A percentile compares a stretch with the other conserved stretches of the same genome.
These are phyloP conservation scores for Xylaria sp. DNA, from an alignment of 2,329 filamentous ascomycete species.

Conservation along the genomic window DNA sequence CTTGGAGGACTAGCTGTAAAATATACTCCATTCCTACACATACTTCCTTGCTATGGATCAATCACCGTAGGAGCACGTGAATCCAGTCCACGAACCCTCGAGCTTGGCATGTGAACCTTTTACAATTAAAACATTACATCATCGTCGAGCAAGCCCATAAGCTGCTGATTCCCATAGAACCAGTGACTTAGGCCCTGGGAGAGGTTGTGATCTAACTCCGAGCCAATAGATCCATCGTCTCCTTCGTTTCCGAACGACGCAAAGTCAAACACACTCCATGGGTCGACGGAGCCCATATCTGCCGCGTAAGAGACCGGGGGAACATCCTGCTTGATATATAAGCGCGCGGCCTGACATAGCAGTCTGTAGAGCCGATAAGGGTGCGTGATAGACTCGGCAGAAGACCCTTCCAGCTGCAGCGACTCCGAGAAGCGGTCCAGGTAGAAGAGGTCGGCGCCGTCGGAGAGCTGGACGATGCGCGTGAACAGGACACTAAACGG, in stretches of 20 bases:
- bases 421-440: slow-evolving; percentile 51
- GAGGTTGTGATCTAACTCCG: neutral
- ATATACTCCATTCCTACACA: neutral
- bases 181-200: slow-evolving; percentile 40
- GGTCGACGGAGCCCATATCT: slow-evolving; percentile 4
- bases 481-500: slow-evolving; percentile 54
- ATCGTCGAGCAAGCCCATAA: slow-evolving; percentile 44
- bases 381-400: slow-evolving; percentile 45
- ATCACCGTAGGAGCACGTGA: neutral
- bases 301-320: neutral
- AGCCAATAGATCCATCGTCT: neutral
- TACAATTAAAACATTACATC: slow-evolving; percentile 36
- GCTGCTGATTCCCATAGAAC: slow-evolving; percentile 46
- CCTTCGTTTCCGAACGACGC: slow-evolving; percentile 27
- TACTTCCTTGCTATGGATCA: neutral
- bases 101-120: neutral
- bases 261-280: slow-evolving; percentile 36
- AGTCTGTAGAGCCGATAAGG: slow-evolving; percentile 52
- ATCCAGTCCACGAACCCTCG: neutral
- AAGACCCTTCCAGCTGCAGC: slow-evolving; percentile 38
- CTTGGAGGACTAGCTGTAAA: neutral
- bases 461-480: slow-evolving; percentile 45
- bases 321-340: slow-evolving; percentile 42
- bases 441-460: slow-evolving; percentile 41
- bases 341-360: slow-evolving; percentile 49